Conservation (phyloP, 805 yeast genomes). For the Candida chauliodis region DNA sequence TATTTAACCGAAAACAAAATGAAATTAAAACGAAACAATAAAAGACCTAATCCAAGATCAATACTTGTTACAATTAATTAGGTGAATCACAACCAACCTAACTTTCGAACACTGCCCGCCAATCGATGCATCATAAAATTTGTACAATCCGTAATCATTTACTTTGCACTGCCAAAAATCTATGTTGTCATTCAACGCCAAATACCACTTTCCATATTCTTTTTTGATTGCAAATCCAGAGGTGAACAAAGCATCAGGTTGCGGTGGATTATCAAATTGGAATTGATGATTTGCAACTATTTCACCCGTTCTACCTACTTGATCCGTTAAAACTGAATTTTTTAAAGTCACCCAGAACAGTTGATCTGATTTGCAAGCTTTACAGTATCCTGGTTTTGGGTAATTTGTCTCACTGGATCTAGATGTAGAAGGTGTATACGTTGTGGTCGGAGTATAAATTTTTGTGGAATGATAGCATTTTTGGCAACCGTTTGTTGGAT, state of each 20-base stretch:
- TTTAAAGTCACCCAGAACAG: slow-evolving; percentile 31
- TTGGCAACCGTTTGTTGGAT: background rate
- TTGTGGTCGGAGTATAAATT: background rate
- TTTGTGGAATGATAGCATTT: background rate
- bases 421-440: background rate
- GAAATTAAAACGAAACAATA: background rate
- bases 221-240: slow-evolving; percentile 7
- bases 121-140: slow-evolving; percentile 9
- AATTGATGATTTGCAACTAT: slow-evolving; percentile 11
- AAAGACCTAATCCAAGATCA: too few relatives aligned
- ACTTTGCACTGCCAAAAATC: slow-evolving; percentile 10
- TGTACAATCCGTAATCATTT: slow-evolving; percentile 6
- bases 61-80: slow-evolving; percentile 2
- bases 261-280: slow-evolving; percentile 9
- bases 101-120: slow-evolving; percentile 7
- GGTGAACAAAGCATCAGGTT: slow-evolving; percentile 8
- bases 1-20: background rate
- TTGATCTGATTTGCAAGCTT: slow-evolving; percentile 1
- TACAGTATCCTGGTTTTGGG: background rate
- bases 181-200: slow-evolving; percentile 7
- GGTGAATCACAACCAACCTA: slow-evolving; percentile 4
- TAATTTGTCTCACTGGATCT: background rate
- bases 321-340: slow-evolving; percentile 41
- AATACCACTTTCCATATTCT: slow-evolving; percentile 2
- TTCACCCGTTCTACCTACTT: slow-evolving; percentile 5